phyloP scores from a whole-genome alignment of 192 early-diverging fungal genomes.

The Mortierella alpina region DNA sequence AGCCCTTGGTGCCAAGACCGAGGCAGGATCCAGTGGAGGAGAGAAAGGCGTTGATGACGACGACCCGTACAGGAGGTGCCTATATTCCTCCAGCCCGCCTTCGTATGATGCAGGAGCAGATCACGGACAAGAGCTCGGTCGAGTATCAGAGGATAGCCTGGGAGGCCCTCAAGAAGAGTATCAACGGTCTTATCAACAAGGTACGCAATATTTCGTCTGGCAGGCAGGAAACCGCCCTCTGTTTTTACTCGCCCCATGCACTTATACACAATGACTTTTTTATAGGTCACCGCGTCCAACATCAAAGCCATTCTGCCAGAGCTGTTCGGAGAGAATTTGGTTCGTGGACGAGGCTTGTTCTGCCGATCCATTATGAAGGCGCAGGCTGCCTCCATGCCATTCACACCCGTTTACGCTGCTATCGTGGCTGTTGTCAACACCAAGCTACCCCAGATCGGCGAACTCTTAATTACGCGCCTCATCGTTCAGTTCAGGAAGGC shows the following conservation, averaged over 20 bases:
- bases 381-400: conserved; percentile 86
- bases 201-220: conserved; percentile 11
- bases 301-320: conserved; percentile 92
- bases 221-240: neutral
- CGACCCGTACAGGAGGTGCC: conserved; percentile 74
- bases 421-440: conserved; percentile 92
- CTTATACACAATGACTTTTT: neutral
- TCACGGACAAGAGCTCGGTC: conserved; percentile 74
- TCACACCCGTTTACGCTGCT: conserved; percentile 93
- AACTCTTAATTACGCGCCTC: conserved; percentile 85
- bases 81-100: conserved; percentile 90
- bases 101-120: conserved; percentile 76
- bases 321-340: conserved; percentile 89
- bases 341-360: conserved; percentile 92
- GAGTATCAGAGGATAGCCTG: conserved; percentile 92
- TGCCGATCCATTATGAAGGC: conserved; percentile 90
- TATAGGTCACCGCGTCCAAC: conserved; percentile 84
- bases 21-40: conserved; percentile 56
- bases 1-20: conserved; percentile 36
- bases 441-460: conserved; percentile 91
- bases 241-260: neutral
- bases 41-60: conserved; percentile 52
- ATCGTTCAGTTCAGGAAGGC: conserved; percentile 91
- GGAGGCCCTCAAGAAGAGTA: conserved; percentile 93
- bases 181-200: conserved; percentile 97